These are phyloP conservation scores for Cajanus cajan DNA, from an alignment of 306 rosid species.

Conservation along the genomic window DNA sequence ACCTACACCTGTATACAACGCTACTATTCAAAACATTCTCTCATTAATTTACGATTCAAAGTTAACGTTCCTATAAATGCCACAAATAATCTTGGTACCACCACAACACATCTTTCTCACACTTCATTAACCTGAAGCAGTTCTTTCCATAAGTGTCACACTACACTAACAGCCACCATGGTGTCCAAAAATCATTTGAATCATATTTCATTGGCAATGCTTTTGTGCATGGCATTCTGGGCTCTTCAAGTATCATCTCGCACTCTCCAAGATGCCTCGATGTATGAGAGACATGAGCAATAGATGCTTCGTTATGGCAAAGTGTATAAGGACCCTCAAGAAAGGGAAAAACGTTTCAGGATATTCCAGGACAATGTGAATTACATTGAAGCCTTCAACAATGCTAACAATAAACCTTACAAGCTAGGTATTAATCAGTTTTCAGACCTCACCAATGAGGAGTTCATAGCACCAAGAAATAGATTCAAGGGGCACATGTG, in stretches of 20 bases:
- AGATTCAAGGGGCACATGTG: no score
- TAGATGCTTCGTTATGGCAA: constrained; percentile 30
- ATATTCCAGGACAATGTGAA: constrained; percentile 39
- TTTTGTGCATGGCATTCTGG: no score
- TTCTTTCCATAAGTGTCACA: neutral
- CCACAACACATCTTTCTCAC: neutral
- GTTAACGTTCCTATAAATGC: neutral
- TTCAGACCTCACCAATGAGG: no score
- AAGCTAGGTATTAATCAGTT: no score
- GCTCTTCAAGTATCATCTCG: no score
- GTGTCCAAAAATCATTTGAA: neutral
- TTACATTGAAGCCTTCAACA: constrained; percentile 30
- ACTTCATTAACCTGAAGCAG: neutral
- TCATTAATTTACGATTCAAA: neutral
- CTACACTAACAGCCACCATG: constrained; percentile 15
- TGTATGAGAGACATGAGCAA: no score
- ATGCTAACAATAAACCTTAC: constrained; percentile 37
- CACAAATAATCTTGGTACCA: neutral
- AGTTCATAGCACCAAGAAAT: no score
- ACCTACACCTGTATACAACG: no score
- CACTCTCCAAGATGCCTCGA: no score
- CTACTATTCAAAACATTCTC: no score
- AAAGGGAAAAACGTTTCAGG: constrained; percentile 34
- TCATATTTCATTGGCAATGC: constrained; percentile 13
- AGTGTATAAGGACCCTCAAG: neutral